Percentiles rank a stretch among this genome's conserved stretches.
Conservation (phyloP, 2,329 filamentous ascomycete genomes). For the Fusarium metavorans region DNA sequence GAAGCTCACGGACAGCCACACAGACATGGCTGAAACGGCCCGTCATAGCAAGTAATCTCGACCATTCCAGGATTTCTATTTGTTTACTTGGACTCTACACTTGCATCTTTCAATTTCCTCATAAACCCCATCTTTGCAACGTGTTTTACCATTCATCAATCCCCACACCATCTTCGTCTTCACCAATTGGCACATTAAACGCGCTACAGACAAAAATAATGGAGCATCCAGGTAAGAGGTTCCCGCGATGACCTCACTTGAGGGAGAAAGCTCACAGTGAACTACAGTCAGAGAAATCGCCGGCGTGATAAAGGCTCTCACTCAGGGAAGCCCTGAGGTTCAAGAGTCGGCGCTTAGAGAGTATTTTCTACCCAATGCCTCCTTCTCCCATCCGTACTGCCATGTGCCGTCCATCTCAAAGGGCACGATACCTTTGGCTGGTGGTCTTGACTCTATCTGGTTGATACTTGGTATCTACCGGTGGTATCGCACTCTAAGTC, state of each 20-base stretch:
- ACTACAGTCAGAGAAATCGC: slow-evolving; percentile 68
- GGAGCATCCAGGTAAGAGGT: slow-evolving; percentile 57
- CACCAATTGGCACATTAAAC: neutral
- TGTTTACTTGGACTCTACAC: neutral
- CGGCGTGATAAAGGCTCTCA: slow-evolving; percentile 75
- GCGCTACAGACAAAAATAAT: slow-evolving; percentile 27
- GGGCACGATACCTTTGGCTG: slow-evolving; percentile 55
- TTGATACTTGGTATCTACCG: slow-evolving; percentile 78
- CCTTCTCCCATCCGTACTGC: slow-evolving; percentile 84
- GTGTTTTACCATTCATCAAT: neutral
- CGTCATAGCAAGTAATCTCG: slow-evolving; percentile 9
- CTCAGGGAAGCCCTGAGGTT: slow-evolving; percentile 72
- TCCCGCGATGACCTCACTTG: neutral
- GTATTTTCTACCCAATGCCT: slow-evolving; percentile 80
- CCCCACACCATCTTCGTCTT: neutral
- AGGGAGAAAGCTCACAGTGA: neutral
- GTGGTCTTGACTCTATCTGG: slow-evolving; percentile 70
- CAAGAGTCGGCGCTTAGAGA: slow-evolving; percentile 74
- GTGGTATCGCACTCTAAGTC: slow-evolving; percentile 88
- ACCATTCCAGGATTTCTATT: slow-evolving; percentile 26
- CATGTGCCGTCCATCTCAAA: slow-evolving; percentile 69
- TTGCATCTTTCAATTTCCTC: neutral
- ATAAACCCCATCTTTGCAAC: neutral
- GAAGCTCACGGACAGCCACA: slow-evolving; percentile 15
- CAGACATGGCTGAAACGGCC: slow-evolving; percentile 31